Conservation (phyloP, 2,329 filamentous ascomycete species). For the Sclerotinia borealis region DNA sequence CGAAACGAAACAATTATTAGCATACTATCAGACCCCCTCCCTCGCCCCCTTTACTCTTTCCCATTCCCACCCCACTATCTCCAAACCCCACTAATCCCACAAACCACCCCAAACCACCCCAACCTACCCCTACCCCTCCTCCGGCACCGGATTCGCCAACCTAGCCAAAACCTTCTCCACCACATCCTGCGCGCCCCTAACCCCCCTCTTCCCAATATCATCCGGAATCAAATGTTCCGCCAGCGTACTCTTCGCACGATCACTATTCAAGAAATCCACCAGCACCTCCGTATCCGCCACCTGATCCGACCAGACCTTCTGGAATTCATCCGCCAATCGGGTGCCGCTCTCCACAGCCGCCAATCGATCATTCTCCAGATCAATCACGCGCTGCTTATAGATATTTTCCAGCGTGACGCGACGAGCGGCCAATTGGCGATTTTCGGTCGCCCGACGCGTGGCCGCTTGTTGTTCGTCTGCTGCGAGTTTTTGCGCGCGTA, state of each 20-base stretch:
- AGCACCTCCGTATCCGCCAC: slow-evolving; percentile 15
- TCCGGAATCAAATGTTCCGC: background rate
- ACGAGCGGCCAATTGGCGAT: background rate
- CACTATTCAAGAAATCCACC: slow-evolving; percentile 9
- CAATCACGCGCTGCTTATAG: background rate
- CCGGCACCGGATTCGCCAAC: background rate
- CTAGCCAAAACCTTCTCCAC: slow-evolving; percentile 2
- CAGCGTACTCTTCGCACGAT: background rate
- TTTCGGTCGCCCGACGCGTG: background rate
- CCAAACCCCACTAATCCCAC: too few relatives aligned
- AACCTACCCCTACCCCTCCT: background rate
- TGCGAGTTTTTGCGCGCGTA: background rate
- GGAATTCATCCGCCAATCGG: slow-evolving; percentile 10
- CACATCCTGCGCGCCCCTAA: background rate
- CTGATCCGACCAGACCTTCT: slow-evolving; percentile 12
- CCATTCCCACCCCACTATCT: too few relatives aligned
- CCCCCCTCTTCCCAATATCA: background rate
- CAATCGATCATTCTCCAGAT: background rate
- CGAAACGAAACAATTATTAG: too few relatives aligned
- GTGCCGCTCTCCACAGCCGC: background rate
- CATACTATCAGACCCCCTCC: too few relatives aligned
- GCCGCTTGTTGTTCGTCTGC: background rate
- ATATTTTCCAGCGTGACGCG: background rate
- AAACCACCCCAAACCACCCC: too few relatives aligned
- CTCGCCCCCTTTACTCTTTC: too few relatives aligned